Conservation (phyloP, 2,329 filamentous ascomycete genomes). For the Penicillium sp. region DNA sequence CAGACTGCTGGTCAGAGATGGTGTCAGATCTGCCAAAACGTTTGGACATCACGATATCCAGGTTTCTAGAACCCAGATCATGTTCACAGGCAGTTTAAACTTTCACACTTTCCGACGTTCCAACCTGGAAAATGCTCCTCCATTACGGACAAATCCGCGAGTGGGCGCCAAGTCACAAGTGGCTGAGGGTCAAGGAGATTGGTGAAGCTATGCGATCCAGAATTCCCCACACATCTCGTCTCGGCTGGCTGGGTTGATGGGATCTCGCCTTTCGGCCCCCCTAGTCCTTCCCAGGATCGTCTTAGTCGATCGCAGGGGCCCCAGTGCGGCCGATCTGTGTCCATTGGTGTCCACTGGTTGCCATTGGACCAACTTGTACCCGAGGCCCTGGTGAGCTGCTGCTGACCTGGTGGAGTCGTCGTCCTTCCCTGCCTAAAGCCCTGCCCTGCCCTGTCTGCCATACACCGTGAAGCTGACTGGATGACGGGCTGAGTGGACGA, state of each 20-base stretch:
- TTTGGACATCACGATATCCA: neutral
- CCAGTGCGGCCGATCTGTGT: conserved; percentile 26
- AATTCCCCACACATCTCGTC: conserved; percentile 27
- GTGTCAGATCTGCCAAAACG: neutral
- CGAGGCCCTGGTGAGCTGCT: conserved; percentile 5
- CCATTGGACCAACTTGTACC: conserved; percentile 17
- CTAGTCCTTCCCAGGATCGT: conserved; percentile 16
- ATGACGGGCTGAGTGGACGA: neutral
- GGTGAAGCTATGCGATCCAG: conserved; percentile 21
- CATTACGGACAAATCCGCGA: conserved; percentile 24
- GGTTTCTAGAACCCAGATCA: neutral
- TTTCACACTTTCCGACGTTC: neutral
- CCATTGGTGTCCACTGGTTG: conserved; percentile 26
- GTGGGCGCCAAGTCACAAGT: conserved; percentile 2
- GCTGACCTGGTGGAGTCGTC: neutral
- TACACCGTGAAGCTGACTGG: neutral
- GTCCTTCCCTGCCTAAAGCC: neutral
- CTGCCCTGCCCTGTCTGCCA: neutral
- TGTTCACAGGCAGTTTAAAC: neutral
- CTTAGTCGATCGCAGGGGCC: conserved; percentile 25
- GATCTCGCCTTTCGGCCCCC: conserved; percentile 21
- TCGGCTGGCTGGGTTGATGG: conserved; percentile 29
- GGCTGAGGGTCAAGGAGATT: conserved; percentile 15
- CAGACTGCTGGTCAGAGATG: too few relatives aligned
- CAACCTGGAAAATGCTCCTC: neutral